Evolutionary conservation across 768 basidiomycete species (phyloP), one percentile per base, ranked within the genome.

Genomic region (Harrya chromipes): DNA sequence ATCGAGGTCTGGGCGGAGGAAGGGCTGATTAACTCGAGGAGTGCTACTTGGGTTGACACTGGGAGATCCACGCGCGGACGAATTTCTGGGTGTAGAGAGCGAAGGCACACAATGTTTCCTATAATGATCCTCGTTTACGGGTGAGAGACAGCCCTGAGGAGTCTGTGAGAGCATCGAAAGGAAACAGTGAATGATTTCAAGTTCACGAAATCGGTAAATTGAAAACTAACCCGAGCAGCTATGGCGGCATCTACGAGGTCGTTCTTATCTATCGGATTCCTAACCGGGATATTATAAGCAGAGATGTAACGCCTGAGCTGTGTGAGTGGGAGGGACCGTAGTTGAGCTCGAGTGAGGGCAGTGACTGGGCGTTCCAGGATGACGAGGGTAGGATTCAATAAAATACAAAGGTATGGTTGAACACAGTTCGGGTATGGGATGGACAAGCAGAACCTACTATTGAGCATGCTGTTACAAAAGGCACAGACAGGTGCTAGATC

Each of bases 201-300:
- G n/a, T n/a, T n/a, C 3, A 33, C 19, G 41, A 20, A 27, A 33
- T 11, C 37, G 23, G n/a, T 7, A n/a, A 17, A 39, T n/a, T 13
- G 37, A 35, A 16, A n/a, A 68, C 80, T 46, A 60, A 87, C 88
- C 61, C 61, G 66, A 36, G 67, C 68, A 21, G 64, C 64, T 1
- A 88, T 39, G 40, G 87, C 77, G 35, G 73, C 79, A 43, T 88
- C 84, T 34, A 90, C 80, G 39, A 90, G 69, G 62, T 90, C 88
- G 44, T 87, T 83, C 67, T 90, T 90, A 65, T 91, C 89, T 14
- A 89, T 73, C 2, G 82, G 79, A 41, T 78, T 76, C 48, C 74
- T 78, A 16, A 79, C 74, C 46, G 73, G 69, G 56, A 91, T 85
- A 48, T 81, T 79, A 55, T 91, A 91, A 6, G 82, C 84, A 45